Conservation (phyloP, 148 eudicot genomes). For the Silene latifolia region DNA sequence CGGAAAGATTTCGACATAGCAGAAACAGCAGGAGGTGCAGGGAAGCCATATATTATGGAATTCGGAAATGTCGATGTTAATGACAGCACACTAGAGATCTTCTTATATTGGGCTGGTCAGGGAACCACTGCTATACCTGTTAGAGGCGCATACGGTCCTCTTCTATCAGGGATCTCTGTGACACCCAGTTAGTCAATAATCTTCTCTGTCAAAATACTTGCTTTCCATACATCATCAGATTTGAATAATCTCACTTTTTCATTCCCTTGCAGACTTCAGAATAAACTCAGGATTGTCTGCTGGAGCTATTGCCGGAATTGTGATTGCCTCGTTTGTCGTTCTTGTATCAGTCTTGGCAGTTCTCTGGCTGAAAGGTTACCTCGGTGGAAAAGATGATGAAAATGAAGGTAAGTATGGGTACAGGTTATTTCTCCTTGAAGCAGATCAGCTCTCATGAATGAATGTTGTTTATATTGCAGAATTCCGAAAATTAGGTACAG, state of each 20-base stretch:
- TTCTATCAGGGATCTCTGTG: slow-evolving; percentile 73
- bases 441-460: no score
- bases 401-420: slow-evolving; percentile 32
- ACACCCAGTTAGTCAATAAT: slow-evolving; percentile 60
- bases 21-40: slow-evolving; percentile 55
- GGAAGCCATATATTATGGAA: slow-evolving; percentile 35
- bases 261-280: slow-evolving; percentile 49
- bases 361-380: slow-evolving; percentile 43
- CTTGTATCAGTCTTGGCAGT: slow-evolving; percentile 33
- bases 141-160: slow-evolving; percentile 75
- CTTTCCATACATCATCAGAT: not conserved
- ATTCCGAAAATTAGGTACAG: slow-evolving; percentile 53
- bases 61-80: slow-evolving; percentile 38
- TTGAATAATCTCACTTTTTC: not conserved
- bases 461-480: slow-evolving; percentile 36
- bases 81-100: slow-evolving; percentile 66
- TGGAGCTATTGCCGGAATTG: slow-evolving; percentile 63
- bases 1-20: slow-evolving; percentile 56
- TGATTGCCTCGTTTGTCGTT: slow-evolving; percentile 37
- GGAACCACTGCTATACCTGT: slow-evolving; percentile 68
- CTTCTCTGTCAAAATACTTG: not conserved
- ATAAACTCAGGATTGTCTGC: slow-evolving; percentile 44
- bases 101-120: slow-evolving; percentile 75
- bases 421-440: no score
- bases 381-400: slow-evolving; percentile 44